phyloP scores from a whole-genome alignment of 345 rosid genomes.

The Excoecaria agallocha region DNA sequence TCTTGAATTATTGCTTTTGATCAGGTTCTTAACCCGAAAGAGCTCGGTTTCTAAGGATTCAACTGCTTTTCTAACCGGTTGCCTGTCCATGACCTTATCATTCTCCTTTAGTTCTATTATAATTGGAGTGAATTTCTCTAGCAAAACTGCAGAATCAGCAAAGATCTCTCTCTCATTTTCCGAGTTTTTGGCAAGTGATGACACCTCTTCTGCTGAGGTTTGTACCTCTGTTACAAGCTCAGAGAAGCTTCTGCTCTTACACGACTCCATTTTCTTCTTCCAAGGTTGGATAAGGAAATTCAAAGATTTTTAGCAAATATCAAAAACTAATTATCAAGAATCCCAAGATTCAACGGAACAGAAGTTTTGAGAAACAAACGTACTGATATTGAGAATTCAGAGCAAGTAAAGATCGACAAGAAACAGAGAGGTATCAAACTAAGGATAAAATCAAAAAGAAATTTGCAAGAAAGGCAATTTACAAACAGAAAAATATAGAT shows the following conservation, averaged over 20 bases:
- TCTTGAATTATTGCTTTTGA: conserved; percentile 32
- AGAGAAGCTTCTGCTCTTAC: conserved; percentile 31
- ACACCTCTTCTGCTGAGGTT: conserved; percentile 33
- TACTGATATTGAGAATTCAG: background rate
- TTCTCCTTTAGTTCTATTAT: conserved; percentile 33
- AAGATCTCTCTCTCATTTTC: conserved; percentile 36
- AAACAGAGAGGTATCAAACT: background rate
- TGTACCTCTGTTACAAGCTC: conserved; percentile 38
- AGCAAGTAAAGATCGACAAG: conserved; percentile 3
- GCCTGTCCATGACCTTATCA: conserved; percentile 33
- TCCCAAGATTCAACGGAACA: background rate
- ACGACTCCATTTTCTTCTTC: conserved; percentile 23
- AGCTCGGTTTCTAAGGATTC: conserved; percentile 47
- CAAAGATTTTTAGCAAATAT: background rate
- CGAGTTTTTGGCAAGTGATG: conserved; percentile 33
- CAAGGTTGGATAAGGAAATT: background rate
- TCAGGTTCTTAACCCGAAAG: conserved; percentile 36
- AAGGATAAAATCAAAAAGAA: conserved; percentile 1
- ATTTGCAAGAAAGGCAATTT: background rate
- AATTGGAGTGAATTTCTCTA: conserved; percentile 47
- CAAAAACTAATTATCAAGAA: background rate
- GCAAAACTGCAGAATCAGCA: conserved; percentile 39
- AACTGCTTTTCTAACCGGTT: conserved; percentile 42
- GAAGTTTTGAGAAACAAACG: background rate
- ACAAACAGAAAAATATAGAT: background rate